These are phyloP conservation scores for Cyclotella sp. DNA, from an alignment of 108 stramenopile species.

Conservation along the genomic window DNA sequence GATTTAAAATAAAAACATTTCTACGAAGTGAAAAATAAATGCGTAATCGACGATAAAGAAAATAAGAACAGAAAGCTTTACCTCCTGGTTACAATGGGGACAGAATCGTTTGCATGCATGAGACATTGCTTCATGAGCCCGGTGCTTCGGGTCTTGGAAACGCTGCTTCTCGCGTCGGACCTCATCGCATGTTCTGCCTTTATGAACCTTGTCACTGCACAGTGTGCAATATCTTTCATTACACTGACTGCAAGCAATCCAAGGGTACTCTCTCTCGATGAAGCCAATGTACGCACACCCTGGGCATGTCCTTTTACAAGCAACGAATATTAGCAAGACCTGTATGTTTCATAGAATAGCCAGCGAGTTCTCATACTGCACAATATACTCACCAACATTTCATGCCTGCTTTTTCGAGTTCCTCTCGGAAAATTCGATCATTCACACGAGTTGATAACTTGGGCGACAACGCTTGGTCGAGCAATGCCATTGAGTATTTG, in stretches of 20 bases:
- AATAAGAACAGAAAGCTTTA: not conserved
- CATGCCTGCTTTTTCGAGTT: constrained; percentile 21
- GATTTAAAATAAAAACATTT: not conserved
- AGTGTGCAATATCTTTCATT: constrained; percentile 21
- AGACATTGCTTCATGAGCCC: constrained; percentile 25
- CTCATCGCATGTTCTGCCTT: constrained; percentile 23
- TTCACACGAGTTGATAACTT: constrained; percentile 16
- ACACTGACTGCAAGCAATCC: constrained; percentile 24
- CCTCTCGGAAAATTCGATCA: constrained; percentile 13
- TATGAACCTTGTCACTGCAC: constrained; percentile 21
- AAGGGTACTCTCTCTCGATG: constrained; percentile 6
- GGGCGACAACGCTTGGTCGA: constrained; percentile 16
- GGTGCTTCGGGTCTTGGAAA: constrained; percentile 14
- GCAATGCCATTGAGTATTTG: constrained; percentile 19
- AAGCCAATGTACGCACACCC: constrained; percentile 16
- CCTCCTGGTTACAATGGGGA: constrained; percentile 24
- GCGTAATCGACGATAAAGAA: not conserved
- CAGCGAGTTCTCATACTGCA: no score
- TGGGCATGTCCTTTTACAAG: not conserved
- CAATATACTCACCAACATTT: no score
- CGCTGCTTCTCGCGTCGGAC: constrained; percentile 1
- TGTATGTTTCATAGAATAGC: no score
- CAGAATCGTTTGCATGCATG: constrained; percentile 24
- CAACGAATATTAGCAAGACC: no score
- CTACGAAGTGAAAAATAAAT: not conserved